Evolutionary conservation across 176 grass and related monocot genomes (phyloP).

Genomic region (Themeda triandra): DNA sequence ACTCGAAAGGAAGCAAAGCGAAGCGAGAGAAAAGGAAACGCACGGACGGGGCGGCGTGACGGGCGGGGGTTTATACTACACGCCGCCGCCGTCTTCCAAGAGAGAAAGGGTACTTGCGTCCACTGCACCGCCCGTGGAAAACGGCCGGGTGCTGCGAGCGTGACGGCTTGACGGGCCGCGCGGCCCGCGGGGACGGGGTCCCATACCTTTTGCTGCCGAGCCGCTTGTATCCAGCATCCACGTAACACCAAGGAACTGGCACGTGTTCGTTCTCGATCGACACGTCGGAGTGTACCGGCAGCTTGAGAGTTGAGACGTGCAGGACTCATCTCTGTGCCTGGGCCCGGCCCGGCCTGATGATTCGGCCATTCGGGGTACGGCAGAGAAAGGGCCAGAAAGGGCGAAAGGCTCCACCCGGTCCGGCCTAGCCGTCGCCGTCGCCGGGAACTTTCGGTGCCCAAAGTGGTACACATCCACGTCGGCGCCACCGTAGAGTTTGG

Average conservation of each 20-base stretch:
- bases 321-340: background rate
- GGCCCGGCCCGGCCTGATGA: background rate
- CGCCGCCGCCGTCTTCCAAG: background rate
- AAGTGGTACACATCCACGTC: slow-evolving; percentile 20
- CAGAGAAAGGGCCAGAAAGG: too few species aligned
- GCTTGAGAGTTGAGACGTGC: background rate
- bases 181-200: background rate
- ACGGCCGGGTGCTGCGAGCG: slow-evolving; percentile 1
- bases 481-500: slow-evolving; percentile 18
- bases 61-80: background rate
- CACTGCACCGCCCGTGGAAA: slow-evolving; percentile 14
- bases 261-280: slow-evolving; percentile 10
- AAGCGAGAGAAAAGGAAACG: slow-evolving; percentile 12
- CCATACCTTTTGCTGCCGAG: background rate
- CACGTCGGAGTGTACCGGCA: slow-evolving; percentile 15
- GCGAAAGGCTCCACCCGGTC: background rate
- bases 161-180: background rate
- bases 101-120: background rate
- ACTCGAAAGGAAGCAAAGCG: background rate
- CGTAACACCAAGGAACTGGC: background rate
- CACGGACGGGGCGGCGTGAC: slow-evolving; percentile 21
- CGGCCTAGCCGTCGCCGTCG: background rate
- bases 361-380: too few species aligned
- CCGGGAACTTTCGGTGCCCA: slow-evolving; percentile 29
- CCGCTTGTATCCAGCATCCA: background rate